phyloP scores from a whole-genome alignment of 495 filamentous ascomycete species.

The Margaritispora aquatica region DNA sequence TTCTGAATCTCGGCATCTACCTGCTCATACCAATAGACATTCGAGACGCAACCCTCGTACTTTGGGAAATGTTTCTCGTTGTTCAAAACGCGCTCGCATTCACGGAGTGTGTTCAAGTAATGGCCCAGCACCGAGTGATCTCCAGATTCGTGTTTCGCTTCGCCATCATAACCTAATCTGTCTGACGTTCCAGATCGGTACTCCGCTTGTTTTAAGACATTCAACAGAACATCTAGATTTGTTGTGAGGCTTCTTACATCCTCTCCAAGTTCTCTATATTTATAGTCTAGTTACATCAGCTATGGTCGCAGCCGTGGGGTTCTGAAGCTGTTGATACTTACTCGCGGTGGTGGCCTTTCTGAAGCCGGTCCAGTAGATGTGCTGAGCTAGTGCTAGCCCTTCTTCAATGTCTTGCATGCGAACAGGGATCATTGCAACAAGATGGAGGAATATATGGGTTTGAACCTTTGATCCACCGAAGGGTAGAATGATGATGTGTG shows the following conservation, averaged over 20 bases:
- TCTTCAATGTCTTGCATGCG: background rate
- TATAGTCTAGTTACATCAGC: background rate
- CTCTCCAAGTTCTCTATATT: constrained; percentile 3
- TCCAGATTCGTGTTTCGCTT: background rate
- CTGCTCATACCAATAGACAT: background rate
- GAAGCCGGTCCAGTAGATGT: constrained; percentile 2
- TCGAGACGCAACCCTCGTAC: background rate
- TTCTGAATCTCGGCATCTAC: background rate
- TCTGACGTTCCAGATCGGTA: background rate
- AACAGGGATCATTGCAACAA: constrained; percentile 1
- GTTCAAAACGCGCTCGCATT: background rate
- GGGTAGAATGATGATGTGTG: background rate
- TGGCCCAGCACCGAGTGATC: background rate
- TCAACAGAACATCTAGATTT: background rate
- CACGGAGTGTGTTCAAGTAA: background rate
- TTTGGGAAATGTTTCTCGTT: constrained; percentile 4
- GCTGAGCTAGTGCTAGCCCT: background rate
- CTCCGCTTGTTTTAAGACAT: background rate
- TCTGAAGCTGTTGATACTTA: background rate
- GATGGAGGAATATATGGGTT: background rate
- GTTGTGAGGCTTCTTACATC: background rate
- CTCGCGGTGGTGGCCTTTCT: background rate
- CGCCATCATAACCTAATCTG: background rate
- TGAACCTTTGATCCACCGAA: background rate
- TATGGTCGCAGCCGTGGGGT: background rate